Base-by-base conservation (phyloP, 495 filamentous ascomycete genomes). In the Geopyxis carbonaria region DNA sequence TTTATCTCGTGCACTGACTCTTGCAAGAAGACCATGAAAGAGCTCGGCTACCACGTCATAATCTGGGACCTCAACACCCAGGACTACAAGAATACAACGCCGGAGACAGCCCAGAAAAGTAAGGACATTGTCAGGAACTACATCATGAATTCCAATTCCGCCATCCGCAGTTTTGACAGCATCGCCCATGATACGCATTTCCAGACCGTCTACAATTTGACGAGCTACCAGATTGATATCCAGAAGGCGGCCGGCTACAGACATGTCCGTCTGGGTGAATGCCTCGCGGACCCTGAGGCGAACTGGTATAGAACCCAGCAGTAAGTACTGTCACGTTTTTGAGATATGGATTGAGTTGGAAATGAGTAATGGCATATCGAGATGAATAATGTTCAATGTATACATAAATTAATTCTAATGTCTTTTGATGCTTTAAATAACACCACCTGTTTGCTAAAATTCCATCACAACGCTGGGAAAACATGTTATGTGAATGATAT, bases 61-160 rank as follows among this genome's bases (percentile, higher is more conserved):
- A 61, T 72, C 34, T 77, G 73, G 48, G 68, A 79, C 40, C 60
- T 80, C 27, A 70, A 79, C 48, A 80, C 76, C 2, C 65, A 70
- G n/a, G 75, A 79, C 50, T 81, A 71, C 45, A 62, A 67, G 21
- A 68, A 79, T 42, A 62, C 67, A 45, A 58, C 51, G 13, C 64
- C 71, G 0, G 38, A 45, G 0, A 33, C 59, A 31, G 77, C 78
- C 35, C 68, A 78, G 42, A 64, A 60, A 9, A 68, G 70, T 27
- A 77, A 76, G 59, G 57, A 74, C 29, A 67, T 60, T 22, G 48
- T 66, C 11, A 22, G 40, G 0, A n/a, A n/a, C n/a, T n/a, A n/a
- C n/a, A n/a, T n/a, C n/a, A n/a, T n/a, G n/a, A n/a, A n/a, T n/a
- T n/a, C n/a, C n/a, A n/a, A n/a, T n/a, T n/a, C n/a, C n/a, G n/a